Evolutionary conservation across 1,284 basidiomycete genomes (phyloP), one percentile per base, ranked within the genome.

Genomic region (Farysia itapuensis): DNA sequence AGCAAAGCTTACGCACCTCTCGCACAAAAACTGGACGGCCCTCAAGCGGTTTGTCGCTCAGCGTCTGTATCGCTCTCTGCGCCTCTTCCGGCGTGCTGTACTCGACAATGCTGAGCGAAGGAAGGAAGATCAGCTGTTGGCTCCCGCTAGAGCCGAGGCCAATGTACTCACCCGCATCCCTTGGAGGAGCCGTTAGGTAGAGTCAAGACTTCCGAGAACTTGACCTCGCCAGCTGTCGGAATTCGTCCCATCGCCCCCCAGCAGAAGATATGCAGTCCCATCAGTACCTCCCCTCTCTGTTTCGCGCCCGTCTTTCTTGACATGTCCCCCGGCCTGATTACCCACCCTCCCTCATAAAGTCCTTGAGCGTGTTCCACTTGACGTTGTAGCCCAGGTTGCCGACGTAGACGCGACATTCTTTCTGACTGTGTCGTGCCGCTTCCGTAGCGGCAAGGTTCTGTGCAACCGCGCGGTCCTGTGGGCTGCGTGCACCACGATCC

Each of bases 311-410:
- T n/a, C n/a, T n/a, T n/a, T n/a, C n/a, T n/a, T n/a, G n/a, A n/a
- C n/a, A n/a, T n/a, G n/a, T n/a, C n/a, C n/a, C n/a, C n/a, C n/a
- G n/a, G n/a, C n/a, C n/a, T n/a, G 16, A 52, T 52, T 59, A 69
- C 69, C 43, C 67, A 71, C 69, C 69, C 60, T 65, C 69, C 64
- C 54, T 57, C 70, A 68, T 66, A 47, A 70, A 60, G 39, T 72
- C 72, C 68, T 92, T 90, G 80, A 97, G 83, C 81, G 95, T 91
- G 80, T 89, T 86, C 81, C 93, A 95, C 81, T 88, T 93, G 84
- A 92, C 89, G 79, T 93, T 89, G 83, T 95, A 97, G 77, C 87
- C 89, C 79, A 97, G 84, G 79, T 97, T 97, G 76, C 93, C 94
- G 78, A 97, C 90, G 77, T 98, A 97, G 72, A 97, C 90, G 64